These are phyloP conservation scores for Atkinsonella hypoxylon DNA, from an alignment of 2,329 filamentous ascomycete genomes.

Conservation along the genomic window DNA sequence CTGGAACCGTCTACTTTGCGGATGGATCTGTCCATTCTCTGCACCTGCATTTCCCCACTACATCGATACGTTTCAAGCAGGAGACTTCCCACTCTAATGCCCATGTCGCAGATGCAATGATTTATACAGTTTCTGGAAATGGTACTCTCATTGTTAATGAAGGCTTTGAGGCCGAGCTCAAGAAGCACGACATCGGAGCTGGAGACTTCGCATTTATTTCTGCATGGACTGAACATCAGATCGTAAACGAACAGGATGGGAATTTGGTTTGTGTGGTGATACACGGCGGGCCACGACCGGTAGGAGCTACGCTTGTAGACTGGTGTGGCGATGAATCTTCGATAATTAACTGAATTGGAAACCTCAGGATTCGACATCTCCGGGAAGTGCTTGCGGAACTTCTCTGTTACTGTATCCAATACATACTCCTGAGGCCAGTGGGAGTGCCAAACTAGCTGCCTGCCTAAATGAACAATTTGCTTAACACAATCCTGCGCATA, in stretches of 20 bases:
- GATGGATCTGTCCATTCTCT: not conserved
- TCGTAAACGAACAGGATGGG: constrained; percentile 49
- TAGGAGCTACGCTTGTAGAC: constrained; percentile 48
- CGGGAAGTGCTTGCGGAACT: not conserved
- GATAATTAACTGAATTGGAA: constrained; percentile 5
- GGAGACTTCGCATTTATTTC: constrained; percentile 63
- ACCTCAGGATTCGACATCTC: not conserved
- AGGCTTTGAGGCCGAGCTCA: constrained; percentile 36
- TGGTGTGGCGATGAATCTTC: constrained; percentile 42
- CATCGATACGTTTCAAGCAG: not conserved
- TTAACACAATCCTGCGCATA: constrained; percentile 18
- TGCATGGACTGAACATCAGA: constrained; percentile 58
- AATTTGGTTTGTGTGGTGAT: constrained; percentile 56
- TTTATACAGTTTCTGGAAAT: constrained; percentile 51
- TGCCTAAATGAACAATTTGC: constrained; percentile 16
- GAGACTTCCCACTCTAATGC: not conserved
- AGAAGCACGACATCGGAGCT: constrained; percentile 42
- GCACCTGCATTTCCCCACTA: not conserved
- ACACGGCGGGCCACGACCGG: constrained; percentile 46
- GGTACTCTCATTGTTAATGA: constrained; percentile 48
- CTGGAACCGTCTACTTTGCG: not conserved
- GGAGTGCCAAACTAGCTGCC: constrained; percentile 10
- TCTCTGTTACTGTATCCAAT: not conserved
- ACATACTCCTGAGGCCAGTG: not conserved
- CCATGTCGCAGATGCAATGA: constrained; percentile 46